Conservation (phyloP, 2,329 filamentous ascomycete species). For the Penicillium nordicum region DNA sequence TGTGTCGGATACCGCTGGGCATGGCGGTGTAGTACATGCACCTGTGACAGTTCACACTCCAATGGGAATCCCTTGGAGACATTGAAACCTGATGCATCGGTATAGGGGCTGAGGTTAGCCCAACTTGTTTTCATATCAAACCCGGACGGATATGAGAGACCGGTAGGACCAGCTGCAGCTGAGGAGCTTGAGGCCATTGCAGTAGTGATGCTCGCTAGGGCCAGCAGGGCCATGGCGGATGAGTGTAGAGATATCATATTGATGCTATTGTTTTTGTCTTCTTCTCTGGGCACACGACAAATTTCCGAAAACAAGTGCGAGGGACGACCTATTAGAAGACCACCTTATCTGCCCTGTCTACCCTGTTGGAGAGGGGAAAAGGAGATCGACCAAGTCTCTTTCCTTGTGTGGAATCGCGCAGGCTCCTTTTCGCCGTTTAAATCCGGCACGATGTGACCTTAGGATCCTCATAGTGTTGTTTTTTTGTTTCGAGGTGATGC, state of each 20-base stretch:
- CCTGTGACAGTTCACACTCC: constrained; percentile 55
- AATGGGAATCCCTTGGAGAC: constrained; percentile 46
- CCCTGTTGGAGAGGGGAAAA: neutral
- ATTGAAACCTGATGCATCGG: constrained; percentile 20
- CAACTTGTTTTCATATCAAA: constrained; percentile 31
- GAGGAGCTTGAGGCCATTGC: constrained; percentile 3
- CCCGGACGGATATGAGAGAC: constrained; percentile 22
- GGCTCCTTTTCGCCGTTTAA: neutral
- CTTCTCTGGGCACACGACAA: neutral
- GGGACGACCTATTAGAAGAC: neutral
- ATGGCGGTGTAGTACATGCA: constrained; percentile 54
- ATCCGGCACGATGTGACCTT: neutral
- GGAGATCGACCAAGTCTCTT: neutral
- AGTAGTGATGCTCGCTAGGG: constrained; percentile 4
- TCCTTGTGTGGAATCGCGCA: neutral
- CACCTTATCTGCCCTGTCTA: neutral
- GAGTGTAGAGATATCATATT: constrained; percentile 1
- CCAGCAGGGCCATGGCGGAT: constrained; percentile 3
- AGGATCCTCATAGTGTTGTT: neutral
- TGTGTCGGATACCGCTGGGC: constrained; percentile 52
- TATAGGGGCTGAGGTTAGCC: constrained; percentile 30
- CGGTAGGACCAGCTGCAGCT: constrained; percentile 19
- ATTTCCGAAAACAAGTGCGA: neutral
- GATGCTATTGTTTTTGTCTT: neutral
- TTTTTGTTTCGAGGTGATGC: neutral